Evolutionary conservation across 352 stramenopile genomes (phyloP).

Genomic region (Globisporangium rhizosaccharum): DNA sequence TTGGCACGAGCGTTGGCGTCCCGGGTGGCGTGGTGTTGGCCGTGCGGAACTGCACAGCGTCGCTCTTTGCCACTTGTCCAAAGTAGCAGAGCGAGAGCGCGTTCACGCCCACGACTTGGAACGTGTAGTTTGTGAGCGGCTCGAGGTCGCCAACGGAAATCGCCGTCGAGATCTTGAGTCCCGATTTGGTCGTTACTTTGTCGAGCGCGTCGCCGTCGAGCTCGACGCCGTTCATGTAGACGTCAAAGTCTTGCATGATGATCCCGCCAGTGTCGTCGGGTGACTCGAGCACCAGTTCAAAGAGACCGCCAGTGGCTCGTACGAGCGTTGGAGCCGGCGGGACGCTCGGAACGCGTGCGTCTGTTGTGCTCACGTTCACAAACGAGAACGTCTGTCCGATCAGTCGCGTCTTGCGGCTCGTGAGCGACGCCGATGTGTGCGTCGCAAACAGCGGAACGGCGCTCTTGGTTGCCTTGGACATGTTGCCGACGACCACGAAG

Average conservation of each 20-base stretch:
- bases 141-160: slow-evolving; percentile 26
- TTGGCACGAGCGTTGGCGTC: slow-evolving; percentile 17
- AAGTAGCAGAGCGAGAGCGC: slow-evolving; percentile 43
- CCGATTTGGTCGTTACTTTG: not conserved
- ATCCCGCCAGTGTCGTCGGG: slow-evolving; percentile 48
- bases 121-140: slow-evolving; percentile 22
- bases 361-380: slow-evolving; percentile 27
- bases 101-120: slow-evolving; percentile 34
- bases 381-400: slow-evolving; percentile 28
- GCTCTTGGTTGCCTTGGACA: slow-evolving; percentile 23
- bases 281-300: slow-evolving; percentile 23
- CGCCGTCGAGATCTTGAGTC: slow-evolving; percentile 20
- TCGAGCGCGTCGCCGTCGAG: slow-evolving; percentile 9
- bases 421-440: slow-evolving; percentile 21
- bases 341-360: slow-evolving; percentile 21
- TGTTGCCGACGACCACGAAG: slow-evolving; percentile 35
- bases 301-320: slow-evolving; percentile 37
- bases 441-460: slow-evolving; percentile 24
- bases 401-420: slow-evolving; percentile 17
- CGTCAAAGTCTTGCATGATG: slow-evolving; percentile 33
- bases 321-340: slow-evolving; percentile 26
- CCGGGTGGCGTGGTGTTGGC: slow-evolving; percentile 21
- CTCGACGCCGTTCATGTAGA: slow-evolving; percentile 28
- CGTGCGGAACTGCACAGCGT: slow-evolving; percentile 19
- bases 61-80: slow-evolving; percentile 18